phyloP scores from a whole-genome alignment of 1,284 basidiomycete species.

The Ganoderma resinaceum region DNA sequence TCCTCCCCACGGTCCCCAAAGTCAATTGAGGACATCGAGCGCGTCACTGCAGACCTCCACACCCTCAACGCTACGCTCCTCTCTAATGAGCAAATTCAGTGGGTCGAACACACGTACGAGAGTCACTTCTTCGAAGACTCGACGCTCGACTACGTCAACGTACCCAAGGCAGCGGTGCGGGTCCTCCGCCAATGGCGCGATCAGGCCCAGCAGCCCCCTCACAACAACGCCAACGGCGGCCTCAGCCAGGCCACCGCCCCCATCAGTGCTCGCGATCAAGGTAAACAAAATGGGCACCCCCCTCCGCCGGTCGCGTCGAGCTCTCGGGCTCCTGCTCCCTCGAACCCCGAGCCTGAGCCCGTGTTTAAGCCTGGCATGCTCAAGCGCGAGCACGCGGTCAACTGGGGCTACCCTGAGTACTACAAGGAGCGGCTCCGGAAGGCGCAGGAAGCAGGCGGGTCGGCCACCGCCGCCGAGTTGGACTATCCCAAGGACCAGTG shows the following conservation, averaged over 20 bases:
- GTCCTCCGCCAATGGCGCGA: not conserved
- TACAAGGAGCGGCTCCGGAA: not conserved
- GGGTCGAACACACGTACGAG: not conserved
- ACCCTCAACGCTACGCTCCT: not conserved
- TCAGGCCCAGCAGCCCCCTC: not conserved
- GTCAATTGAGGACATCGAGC: slow-evolving; percentile 5
- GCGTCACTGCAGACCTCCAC: not conserved
- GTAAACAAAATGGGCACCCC: not conserved
- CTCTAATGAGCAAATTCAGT: not conserved
- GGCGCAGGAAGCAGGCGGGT: not conserved
- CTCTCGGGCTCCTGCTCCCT: not conserved
- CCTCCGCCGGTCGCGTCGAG: slow-evolving; percentile 10
- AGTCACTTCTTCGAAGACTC: not conserved
- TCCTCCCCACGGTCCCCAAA: not conserved
- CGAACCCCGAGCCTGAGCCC: not conserved
- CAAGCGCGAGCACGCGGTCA: slow-evolving; percentile 13
- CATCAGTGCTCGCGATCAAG: not conserved
- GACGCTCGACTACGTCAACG: not conserved
- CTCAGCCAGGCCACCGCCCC: not conserved
- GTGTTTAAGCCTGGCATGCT: not conserved
- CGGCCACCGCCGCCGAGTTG: not conserved
- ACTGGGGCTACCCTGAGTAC: slow-evolving; percentile 15
- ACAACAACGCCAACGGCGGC: not conserved
- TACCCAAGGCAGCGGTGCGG: not conserved
- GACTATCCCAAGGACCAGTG: not conserved